Evolutionary conservation across 345 rosid species (phyloP), one percentile per base, ranked within the genome.

Genomic region (Sisymbrium irio): DNA sequence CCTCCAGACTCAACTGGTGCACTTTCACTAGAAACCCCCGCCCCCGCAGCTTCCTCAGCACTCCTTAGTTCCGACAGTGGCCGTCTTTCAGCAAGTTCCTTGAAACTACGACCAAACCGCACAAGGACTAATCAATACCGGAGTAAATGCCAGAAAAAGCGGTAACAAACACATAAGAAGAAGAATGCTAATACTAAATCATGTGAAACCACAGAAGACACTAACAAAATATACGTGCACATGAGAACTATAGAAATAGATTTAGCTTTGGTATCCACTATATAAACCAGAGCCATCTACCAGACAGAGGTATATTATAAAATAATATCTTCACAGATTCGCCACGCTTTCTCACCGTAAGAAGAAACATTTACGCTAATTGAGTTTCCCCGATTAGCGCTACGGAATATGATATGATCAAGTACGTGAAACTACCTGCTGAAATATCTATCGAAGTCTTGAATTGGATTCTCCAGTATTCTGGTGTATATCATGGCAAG

Each of bases 381-480:
- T 3, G 36, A 14, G 15, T 14, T 54, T 54, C 27, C 14, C 37
- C 37, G 28, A 28, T 54, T 27, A 27, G 36, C 36, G 5, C 9
- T 15, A 15, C 27, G 15, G 36, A 53, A 25, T 41, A 5, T 14
- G 18, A 42, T 25, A 25, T 51, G 57, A 22, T 25, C 3, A 13
- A 13, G 3, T 4, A 7, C 7, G 15, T 53, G 60, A 55, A 55
- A 15, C 35, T 30, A 55, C 60, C 51, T 81, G 65, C 53, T 80
- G 17, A 86, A 82, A 77, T 92, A 90, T 54, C 87, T 87, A 80
- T 95, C 99, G 17, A 95, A 73, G 30, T 85, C 84, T 76, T 83
- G 89, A 79, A 84, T 88, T 12, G 97, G 97, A 83, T 79, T 82
- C 84, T 92, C 97, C 66, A 95, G 71, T 65, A 95, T 90, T 80